Base-by-base conservation (phyloP, 257 asterid species). In the Catharanthus roseus region DNA sequence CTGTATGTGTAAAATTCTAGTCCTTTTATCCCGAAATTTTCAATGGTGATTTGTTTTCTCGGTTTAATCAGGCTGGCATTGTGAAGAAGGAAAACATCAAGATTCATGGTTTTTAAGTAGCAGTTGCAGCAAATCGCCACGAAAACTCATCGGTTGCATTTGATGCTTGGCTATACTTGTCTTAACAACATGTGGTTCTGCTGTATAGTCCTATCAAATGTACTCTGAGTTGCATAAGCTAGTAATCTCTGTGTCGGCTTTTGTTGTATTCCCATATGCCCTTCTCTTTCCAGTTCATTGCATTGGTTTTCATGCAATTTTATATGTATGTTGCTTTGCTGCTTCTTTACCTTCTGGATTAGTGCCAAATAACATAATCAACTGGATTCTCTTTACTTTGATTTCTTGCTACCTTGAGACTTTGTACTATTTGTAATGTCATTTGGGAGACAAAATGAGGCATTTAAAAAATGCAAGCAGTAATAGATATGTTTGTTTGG, bases 41-140 rank as follows among this genome's bases (percentile, higher is more conserved):
- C 16, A 1, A 18, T 1, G 3, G 10, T n/a, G 33, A 28, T 55
- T n/a, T 54, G 10, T 16, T 23, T 16, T 19, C 23, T 66, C 42
- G 19, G 74, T 54, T 51, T 50, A 21, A 61, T 70, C 79, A 88
- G 93, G 91, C 96, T 47, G 91, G 91, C 70, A 83, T 87, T 69
- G 95, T 87, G 85, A 89, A 87, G 89, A 89, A 89, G 86, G 96
- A 89, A 11, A 81, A 73, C 77, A 89, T 89, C 82, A 89, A 89
- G 85, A 83, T 89, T 49, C 96, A 89, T 81, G 95, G 96, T 79
- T 89, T 89, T 76, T 89, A 76, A 79, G n/a, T 23, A 64, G 71
- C 75, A 47, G 55, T 64, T 19, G 63, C 67, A 47, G 73, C 72
- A 77, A 38, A 42, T 4, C 23, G 54, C 54, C 13, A 31, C 33